Base-by-base conservation (phyloP, 2,329 filamentous ascomycete genomes). In the Lanzia echinophila region DNA sequence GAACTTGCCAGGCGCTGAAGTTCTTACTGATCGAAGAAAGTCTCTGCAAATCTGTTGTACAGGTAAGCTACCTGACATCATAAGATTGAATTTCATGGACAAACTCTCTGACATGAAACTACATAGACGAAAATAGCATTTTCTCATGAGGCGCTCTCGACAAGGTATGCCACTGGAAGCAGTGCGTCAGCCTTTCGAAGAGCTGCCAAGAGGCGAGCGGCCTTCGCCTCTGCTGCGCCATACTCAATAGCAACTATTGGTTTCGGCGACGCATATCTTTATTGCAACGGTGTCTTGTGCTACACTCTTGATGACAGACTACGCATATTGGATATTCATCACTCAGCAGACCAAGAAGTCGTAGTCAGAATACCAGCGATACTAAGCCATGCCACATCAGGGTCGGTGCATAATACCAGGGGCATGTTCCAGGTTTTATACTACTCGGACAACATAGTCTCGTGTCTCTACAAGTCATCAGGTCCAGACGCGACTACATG, bases 271-370 rank as follows among this genome's bases (percentile, higher is more conserved):
- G 73, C 75, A 3, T 88, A 84, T 67, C 67, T 83, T 2, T 89
- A 86, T 65, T 72, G 73, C 17, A 75, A 81, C 54, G 84, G 86
- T 6, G 73, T 80, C 11, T 70, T 90, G 15, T 88, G 84, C 61
- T 86, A 89, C 63, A 75, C 79, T 11, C 65, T 74, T 39, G 73
- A 75, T 48, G 69, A 71, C 45, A 71, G 68, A 36, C 72, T 90
- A 24, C 78, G 79, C 3, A 67, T 88, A 24, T 71, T 86, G 46
- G 73, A 86, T 56, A 69, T 88, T 17, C 78, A 81, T 60, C 63
- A 65, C 7, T 73, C 75, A 0, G 71, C 70, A 2, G 65, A 64
- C 20, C 60, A 68, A 11, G 84, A 88, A 62, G 69, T 75, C n/a
- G 78, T 81, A 3, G 68, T 87, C 43, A 72, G 82, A 60, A 72